Base-by-base conservation (phyloP, 495 filamentous ascomycete genomes). In the Evansstolkia leycettana region DNA sequence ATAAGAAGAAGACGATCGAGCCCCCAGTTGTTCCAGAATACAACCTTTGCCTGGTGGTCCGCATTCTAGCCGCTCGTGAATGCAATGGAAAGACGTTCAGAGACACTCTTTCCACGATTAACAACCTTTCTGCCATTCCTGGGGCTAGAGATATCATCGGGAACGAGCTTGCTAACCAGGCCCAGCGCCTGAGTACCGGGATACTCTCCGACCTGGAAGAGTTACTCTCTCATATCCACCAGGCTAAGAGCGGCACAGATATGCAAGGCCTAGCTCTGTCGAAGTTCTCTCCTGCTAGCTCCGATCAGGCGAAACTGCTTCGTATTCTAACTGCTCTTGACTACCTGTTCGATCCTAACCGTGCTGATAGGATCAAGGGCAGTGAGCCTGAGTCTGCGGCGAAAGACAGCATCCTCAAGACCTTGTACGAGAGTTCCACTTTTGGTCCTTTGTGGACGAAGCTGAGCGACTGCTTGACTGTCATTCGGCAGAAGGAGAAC, bases 61-160 rank as follows among this genome's bases (percentile, higher is more conserved):
- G 92, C 46, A 93, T 99, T 40, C 78, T 99, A 41, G 82, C 89
- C 9, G 88, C 90, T 34, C 82, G 86, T 18, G 90, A 99, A 54
- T 99, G 90, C 60, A 90, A 81, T 46, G 86, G 83, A 32, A 94
- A 93, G 64, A 95, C 88, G 2, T 96, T 96, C 70, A 79, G 84
- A 46, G 89, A 96, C 49, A 95, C 92, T 0, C 72, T 96, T 30
- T 88, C 92, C 12, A 89, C 90, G 7, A 96, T 99, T 67, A 94
- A 93, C 61, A 94, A 96, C 48, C 76, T 99, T 20, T 94, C 90
- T 24, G 77, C 80, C 30, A 85, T 99, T 39, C 86, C 88, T 15
- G 85, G 80, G 17, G 88, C 92, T 11, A 86, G 88, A 48, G 78
- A 82, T 42, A 68, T 90, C 7, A 96, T 99, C 55, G 89, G 89